Conservation (phyloP, 495 filamentous ascomycete species). For the Xylaria castorea region DNA sequence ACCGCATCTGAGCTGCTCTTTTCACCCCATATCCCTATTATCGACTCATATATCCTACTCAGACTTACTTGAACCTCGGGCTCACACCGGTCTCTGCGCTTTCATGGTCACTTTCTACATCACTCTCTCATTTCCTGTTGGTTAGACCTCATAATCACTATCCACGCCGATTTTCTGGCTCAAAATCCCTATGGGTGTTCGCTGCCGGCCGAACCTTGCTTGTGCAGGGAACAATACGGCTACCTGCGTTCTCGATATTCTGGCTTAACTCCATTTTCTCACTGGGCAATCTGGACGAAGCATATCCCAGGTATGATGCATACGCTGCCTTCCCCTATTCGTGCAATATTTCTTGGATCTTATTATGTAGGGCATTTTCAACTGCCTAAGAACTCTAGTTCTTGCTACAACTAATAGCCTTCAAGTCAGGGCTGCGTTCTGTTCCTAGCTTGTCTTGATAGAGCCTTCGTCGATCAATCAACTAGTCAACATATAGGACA, state of each 20-base stretch:
- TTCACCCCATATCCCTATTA: not conserved
- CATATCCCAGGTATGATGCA: slow-evolving; percentile 15
- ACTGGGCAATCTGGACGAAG: slow-evolving; percentile 16
- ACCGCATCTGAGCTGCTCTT: not conserved
- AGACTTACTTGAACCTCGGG: not conserved
- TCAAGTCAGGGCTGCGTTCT: not conserved
- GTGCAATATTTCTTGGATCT: not conserved
- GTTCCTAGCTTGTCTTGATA: not conserved
- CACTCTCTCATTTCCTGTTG: slow-evolving; percentile 4
- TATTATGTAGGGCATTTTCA: not conserved
- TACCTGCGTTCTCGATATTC: slow-evolving; percentile 21
- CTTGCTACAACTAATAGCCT: not conserved
- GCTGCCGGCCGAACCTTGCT: slow-evolving; percentile 17
- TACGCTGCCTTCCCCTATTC: slow-evolving; percentile 13
- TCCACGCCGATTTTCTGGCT: not conserved
- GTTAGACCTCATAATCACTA: not conserved
- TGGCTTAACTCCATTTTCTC: not conserved
- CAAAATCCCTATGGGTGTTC: not conserved
- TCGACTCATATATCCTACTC: not conserved
- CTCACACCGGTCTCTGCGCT: not conserved
- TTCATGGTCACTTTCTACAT: not conserved
- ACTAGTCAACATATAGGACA: not conserved
- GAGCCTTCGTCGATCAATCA: not conserved
- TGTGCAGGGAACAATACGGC: slow-evolving; percentile 26
- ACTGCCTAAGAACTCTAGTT: not conserved